Percentiles rank a stretch among this genome's conserved stretches.
phyloP scores from a whole-genome alignment of 495 filamentous ascomycete genomes.

The Hypoxylon fragiforme region DNA sequence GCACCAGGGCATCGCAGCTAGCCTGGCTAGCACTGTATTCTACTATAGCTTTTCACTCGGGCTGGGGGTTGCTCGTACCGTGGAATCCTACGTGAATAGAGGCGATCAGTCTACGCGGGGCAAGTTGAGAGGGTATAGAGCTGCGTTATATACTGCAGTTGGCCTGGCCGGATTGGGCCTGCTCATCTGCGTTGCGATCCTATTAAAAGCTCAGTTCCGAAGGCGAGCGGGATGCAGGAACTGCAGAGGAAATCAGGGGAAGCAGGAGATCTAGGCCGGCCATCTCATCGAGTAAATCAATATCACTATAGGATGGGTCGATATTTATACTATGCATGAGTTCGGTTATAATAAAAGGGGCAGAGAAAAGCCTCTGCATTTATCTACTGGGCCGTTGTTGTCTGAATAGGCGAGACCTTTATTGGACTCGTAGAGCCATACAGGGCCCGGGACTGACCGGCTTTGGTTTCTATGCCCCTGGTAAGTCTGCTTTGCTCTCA shows the following conservation, averaged over 20 bases:
- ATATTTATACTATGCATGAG: too few relatives aligned
- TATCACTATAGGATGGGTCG: too few relatives aligned
- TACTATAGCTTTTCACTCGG: constrained; percentile 71
- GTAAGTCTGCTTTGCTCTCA: too few relatives aligned
- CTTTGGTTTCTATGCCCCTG: too few relatives aligned
- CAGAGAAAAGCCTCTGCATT: too few relatives aligned
- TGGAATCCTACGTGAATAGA: constrained; percentile 57
- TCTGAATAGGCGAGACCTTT: too few relatives aligned
- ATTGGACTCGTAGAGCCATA: too few relatives aligned
- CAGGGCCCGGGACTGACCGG: too few relatives aligned
- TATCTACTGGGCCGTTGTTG: too few relatives aligned
- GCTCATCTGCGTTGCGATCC: constrained; percentile 33
- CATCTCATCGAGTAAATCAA: too few relatives aligned
- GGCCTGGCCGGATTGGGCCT: constrained; percentile 54
- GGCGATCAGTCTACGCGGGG: constrained; percentile 43
- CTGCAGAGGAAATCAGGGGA: not conserved
- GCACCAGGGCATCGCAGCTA: constrained; percentile 62
- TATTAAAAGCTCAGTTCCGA: constrained; percentile 6
- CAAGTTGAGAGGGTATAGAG: constrained; percentile 53
- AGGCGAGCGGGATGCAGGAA: not conserved
- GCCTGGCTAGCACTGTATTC: constrained; percentile 65
- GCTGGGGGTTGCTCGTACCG: constrained; percentile 66
- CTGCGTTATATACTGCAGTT: constrained; percentile 59
- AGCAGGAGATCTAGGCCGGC: not conserved
- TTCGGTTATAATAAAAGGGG: too few relatives aligned